These are phyloP conservation scores for Fragilaria crotonensis DNA, from an alignment of 108 stramenopile genomes.

Conservation along the genomic window DNA sequence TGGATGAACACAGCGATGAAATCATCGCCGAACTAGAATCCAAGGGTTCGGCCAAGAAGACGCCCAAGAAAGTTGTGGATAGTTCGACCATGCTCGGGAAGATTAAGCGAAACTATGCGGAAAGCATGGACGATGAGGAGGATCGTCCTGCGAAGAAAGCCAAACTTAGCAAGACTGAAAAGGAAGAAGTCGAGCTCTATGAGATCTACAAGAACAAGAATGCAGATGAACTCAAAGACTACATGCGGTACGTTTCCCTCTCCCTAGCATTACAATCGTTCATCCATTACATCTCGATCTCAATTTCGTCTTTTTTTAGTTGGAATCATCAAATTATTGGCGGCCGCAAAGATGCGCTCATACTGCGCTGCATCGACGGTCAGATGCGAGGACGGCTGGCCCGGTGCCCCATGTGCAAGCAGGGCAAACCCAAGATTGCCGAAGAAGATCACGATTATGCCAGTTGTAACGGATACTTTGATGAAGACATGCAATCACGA, in stretches of 20 bases:
- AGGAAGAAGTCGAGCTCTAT: constrained; percentile 8
- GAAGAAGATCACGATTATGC: constrained; percentile 37
- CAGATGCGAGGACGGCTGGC: constrained; percentile 59
- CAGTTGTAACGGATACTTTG: constrained; percentile 52
- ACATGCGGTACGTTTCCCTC: constrained; percentile 29
- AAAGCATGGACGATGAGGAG: constrained; percentile 11
- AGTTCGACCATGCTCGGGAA: neutral
- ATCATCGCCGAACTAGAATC: constrained; percentile 19
- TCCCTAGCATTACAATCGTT: neutral
- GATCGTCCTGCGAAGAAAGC: constrained; percentile 5
- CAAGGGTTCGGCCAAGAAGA: constrained; percentile 11
- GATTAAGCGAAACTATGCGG: constrained; percentile 12
- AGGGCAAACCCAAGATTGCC: constrained; percentile 47
- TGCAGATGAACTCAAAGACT: constrained; percentile 53
- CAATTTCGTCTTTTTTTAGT: constrained; percentile 5
- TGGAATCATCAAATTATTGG: constrained; percentile 59
- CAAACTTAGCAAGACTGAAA: constrained; percentile 8
- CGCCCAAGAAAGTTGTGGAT: constrained; percentile 3
- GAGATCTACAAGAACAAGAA: constrained; percentile 34
- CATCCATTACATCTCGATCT: neutral
- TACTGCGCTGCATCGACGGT: constrained; percentile 65
- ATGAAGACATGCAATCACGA: constrained; percentile 38
- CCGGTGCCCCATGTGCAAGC: constrained; percentile 49
- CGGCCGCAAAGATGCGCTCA: constrained; percentile 60
- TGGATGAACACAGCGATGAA: constrained; percentile 14